These are phyloP conservation scores for Rhizopogon sp. DNA, from an alignment of 768 basidiomycete species.

Conservation along the genomic window DNA sequence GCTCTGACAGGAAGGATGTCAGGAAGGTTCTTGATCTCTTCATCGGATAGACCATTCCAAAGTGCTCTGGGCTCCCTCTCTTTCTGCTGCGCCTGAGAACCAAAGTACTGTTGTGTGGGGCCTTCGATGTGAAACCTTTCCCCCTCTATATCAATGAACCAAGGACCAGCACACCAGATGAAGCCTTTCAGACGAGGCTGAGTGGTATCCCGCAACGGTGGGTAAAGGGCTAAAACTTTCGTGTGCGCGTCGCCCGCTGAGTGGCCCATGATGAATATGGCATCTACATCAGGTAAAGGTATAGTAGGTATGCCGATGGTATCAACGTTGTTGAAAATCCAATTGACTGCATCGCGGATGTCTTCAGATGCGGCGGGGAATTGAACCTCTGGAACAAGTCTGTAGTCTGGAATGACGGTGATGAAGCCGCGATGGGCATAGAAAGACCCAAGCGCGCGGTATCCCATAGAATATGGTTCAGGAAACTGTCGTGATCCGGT, in stretches of 20 bases:
- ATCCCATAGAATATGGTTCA: slow-evolving; percentile 44
- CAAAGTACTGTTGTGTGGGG: slow-evolving; percentile 23
- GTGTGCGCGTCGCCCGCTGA: slow-evolving; percentile 56
- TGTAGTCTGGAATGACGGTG: slow-evolving; percentile 67
- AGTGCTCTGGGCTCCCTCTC: slow-evolving; percentile 38
- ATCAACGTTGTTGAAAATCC: slow-evolving; percentile 37
- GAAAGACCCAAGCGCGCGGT: slow-evolving; percentile 55
- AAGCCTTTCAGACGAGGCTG: slow-evolving; percentile 34
- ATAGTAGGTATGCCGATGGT: slow-evolving; percentile 11
- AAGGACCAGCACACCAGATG: slow-evolving; percentile 43
- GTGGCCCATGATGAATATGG: slow-evolving; percentile 51
- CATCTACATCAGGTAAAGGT: slow-evolving; percentile 33
- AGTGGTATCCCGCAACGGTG: slow-evolving; percentile 27
- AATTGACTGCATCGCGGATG: slow-evolving; percentile 53
- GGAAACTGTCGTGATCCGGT: slow-evolving; percentile 44
- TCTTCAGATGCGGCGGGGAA: slow-evolving; percentile 56
- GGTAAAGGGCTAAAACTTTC: slow-evolving; percentile 38
- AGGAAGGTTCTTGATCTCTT: slow-evolving; percentile 37
- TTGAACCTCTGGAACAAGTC: slow-evolving; percentile 50
- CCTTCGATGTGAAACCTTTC: slow-evolving; percentile 20
- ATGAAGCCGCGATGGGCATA: slow-evolving; percentile 56
- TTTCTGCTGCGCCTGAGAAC: slow-evolving; percentile 37
- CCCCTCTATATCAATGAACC: slow-evolving; percentile 28
- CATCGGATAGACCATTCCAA: slow-evolving; percentile 30
- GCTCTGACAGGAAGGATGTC: slow-evolving; percentile 43